phyloP scores from a whole-genome alignment of 2,329 filamentous ascomycete species.

The Nigrospora oryzae region DNA sequence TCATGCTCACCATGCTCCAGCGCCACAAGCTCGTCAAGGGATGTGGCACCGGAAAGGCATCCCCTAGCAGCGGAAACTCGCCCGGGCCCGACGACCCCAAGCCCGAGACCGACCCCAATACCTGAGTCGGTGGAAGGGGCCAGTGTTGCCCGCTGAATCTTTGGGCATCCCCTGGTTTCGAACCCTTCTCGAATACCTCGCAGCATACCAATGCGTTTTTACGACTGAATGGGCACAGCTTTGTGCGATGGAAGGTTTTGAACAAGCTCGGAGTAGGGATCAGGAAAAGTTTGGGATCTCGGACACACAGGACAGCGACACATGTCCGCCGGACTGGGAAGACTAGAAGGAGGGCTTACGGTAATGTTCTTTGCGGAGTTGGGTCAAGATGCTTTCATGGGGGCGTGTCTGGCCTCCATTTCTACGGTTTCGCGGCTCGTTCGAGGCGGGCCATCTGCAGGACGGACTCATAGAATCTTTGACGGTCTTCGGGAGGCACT shows the following conservation, averaged over 20 bases:
- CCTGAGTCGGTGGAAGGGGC: slow-evolving; percentile 4
- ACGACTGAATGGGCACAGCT: neutral
- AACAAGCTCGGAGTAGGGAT: neutral
- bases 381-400: too few relatives aligned
- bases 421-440: too few relatives aligned
- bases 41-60: slow-evolving; percentile 36
- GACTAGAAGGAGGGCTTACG: too few relatives aligned
- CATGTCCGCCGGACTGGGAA: too few relatives aligned
- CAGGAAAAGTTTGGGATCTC: neutral
- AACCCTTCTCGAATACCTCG: too few relatives aligned
- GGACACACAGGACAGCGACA: too few relatives aligned
- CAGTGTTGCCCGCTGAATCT: neutral
- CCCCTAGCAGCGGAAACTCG: slow-evolving; percentile 23
- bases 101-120: slow-evolving; percentile 12
- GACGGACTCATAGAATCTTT: too few relatives aligned
- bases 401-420: too few relatives aligned
- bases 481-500: too few relatives aligned
- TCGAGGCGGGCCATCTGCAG: too few relatives aligned
- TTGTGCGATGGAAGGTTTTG: neutral
- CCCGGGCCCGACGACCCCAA: slow-evolving; percentile 10
- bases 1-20: slow-evolving; percentile 26
- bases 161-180: neutral
- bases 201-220: neutral
- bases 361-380: too few relatives aligned
- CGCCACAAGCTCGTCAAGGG: slow-evolving; percentile 58